Base-by-base conservation (phyloP, 768 basidiomycete genomes). In the Mycena haematopus region DNA sequence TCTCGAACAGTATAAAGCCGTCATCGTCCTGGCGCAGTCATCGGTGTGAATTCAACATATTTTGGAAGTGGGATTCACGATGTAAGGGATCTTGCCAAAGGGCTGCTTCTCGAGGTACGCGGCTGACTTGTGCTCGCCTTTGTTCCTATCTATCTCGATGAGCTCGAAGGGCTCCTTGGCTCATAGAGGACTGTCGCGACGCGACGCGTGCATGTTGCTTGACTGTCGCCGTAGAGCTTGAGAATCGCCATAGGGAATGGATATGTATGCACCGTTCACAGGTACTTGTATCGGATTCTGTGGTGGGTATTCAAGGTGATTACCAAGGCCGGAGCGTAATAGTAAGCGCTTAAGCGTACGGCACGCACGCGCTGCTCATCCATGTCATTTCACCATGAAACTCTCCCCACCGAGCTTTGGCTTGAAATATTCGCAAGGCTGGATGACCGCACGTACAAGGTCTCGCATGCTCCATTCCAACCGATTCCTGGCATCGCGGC, bases 371-470 rank as follows among this genome's bases (percentile, higher is more conserved):
- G n/a, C n/a, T n/a, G n/a, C n/a, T n/a, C n/a, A n/a, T 31, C 29
- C 29, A 31, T 31, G 29, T 31, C 29, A 31, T 9, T 62, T 35
- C 50, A 66, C 62, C 70, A 75, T 60, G 61, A 62, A 19, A 50
- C 55, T 13, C 73, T 86, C 22, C 86, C 86, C 10, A 73, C 79
- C 21, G 86, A 88, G 66, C 68, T 88, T 29, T 87, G 84, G 86
- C 71, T 84, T 14, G 69, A 80, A 50, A 78, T 88, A 19, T 77
- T 88, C 52, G 73, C 76, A 55, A 57, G 66, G 22, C 67, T 73
- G 40, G 72, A 74, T 45, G 38, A 24, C 1, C 58, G 47, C 33
- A 47, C 74, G 14, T 62, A 73, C 59, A 58, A 62, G 27, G 53
- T 70, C 29, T 65, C 66, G 27, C 84, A 87, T 67, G 67, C 69